Evolutionary conservation across 495 filamentous ascomycete species (phyloP).

Genomic region (Tirmania nivea): DNA sequence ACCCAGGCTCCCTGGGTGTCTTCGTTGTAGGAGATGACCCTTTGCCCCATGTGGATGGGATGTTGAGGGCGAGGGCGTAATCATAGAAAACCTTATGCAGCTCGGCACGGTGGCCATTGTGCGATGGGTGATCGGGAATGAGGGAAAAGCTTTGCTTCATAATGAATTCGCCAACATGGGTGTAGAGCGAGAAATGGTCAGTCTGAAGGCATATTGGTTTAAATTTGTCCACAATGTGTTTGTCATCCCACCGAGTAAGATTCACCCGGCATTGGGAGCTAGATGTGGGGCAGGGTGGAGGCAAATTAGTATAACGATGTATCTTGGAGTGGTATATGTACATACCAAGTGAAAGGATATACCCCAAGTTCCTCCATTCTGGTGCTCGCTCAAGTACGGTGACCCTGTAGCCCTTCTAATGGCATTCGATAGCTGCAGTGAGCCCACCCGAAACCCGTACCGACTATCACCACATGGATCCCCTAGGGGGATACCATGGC

Average conservation of each 20-base stretch:
- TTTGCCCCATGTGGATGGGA: slow-evolving; percentile 33
- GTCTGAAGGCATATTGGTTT: slow-evolving; percentile 15
- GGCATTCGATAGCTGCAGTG: slow-evolving; percentile 40
- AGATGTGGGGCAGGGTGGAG: not conserved
- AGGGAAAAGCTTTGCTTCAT: slow-evolving; percentile 11
- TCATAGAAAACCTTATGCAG: slow-evolving; percentile 38
- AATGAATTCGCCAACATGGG: slow-evolving; percentile 13
- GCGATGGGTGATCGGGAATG: slow-evolving; percentile 14
- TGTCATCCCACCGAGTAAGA: slow-evolving; percentile 16
- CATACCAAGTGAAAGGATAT: slow-evolving; percentile 18
- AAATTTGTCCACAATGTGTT: slow-evolving; percentile 9
- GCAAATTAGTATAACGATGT: slow-evolving; percentile 20
- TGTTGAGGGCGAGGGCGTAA: slow-evolving; percentile 32
- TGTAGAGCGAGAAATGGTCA: slow-evolving; percentile 14
- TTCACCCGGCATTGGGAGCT: slow-evolving; percentile 16
- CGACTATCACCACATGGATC: slow-evolving; percentile 39
- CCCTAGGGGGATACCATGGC: slow-evolving; percentile 24
- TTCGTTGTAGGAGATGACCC: slow-evolving; percentile 41
- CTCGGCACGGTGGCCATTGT: slow-evolving; percentile 41
- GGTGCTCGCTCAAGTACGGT: slow-evolving; percentile 29
- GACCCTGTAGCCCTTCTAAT: slow-evolving; percentile 41
- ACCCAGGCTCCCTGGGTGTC: slow-evolving; percentile 28
- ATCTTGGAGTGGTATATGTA: slow-evolving; percentile 29
- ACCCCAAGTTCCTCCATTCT: slow-evolving; percentile 13
- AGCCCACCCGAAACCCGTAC: slow-evolving; percentile 42